Evolutionary conservation across 75 land plant genomes (phyloP), one percentile per base, ranked within the genome.

Genomic region (Pinus taeda): DNA sequence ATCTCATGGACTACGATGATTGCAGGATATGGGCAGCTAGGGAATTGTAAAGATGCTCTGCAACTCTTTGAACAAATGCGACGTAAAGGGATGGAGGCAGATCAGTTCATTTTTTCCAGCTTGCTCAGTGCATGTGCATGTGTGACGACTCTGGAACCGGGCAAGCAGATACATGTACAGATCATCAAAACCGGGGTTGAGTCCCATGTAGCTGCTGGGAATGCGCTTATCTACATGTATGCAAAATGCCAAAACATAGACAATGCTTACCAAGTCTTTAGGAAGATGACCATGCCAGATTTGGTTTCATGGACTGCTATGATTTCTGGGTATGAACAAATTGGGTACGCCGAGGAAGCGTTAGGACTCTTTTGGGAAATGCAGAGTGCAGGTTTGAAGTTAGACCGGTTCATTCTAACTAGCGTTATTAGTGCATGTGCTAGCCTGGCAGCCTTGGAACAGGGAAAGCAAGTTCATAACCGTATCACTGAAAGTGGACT

Each of bases 391-490:
- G 81, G 87, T 12, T 57, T 79, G 62, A 57, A 76, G 82, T 87
- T 89, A 4, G 80, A 84, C 39, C 74, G 70, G 37, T 78, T 88
- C 71, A 90, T 90, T 12, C 72, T 88, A 61, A 81, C 87, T 0
- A 87, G 86, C 60, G 85, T 90, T 29, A 62, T 90, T 3, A 80
- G 86, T 62, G 92, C 90, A 0, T 86, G 79, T 77, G 87, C 82
- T 6, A 62, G 65, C 21, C 17, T 80, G 59, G n/a, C 21, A 15
- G 82, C 71, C 74, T 57, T 83, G 33, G 59, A 57, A 20, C 22
- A 39, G 57, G 89, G 90, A 2, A 76, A 59, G 73, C 57, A 37
- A 24, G 79, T 84, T 33, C 93, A 89, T 80, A 77, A 85, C n/a
- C 22, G 80, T 18, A 61, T 71, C 1, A 29, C 86, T 13, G 83